Conservation (phyloP, 2,329 filamentous ascomycete genomes). For the Colletotrichum tamarilloi region DNA sequence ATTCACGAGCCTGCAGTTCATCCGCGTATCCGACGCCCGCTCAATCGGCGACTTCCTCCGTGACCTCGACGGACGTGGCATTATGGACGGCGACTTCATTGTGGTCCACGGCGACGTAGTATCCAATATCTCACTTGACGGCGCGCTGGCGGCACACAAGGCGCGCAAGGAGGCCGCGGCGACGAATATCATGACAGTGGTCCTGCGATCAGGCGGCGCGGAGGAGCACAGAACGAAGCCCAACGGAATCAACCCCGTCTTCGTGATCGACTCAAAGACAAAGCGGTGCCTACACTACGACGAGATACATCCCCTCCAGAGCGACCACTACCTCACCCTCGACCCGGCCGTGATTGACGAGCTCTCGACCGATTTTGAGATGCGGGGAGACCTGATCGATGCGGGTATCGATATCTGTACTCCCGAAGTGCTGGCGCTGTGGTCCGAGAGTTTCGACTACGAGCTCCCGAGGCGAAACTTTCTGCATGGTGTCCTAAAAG, state of each 20-base stretch:
- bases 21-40: conserved; percentile 83
- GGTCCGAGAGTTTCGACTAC: conserved; percentile 98
- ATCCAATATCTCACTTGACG: conserved; percentile 87
- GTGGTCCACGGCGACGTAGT: conserved; percentile 93
- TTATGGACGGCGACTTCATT: conserved; percentile 92
- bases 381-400: conserved; percentile 90
- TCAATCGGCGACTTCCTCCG: conserved; percentile 95
- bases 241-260: conserved; percentile 81
- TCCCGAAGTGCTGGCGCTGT: conserved; percentile 91
- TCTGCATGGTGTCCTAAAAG: conserved; percentile 91
- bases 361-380: conserved; percentile 78
- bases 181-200: conserved; percentile 97
- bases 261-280: conserved; percentile 84
- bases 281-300: conserved; percentile 93
- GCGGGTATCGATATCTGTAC: conserved; percentile 98
- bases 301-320: conserved; percentile 79
- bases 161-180: conserved; percentile 85
- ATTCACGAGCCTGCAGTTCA: conserved; percentile 84
- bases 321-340: conserved; percentile 74
- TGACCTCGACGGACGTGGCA: conserved; percentile 85
- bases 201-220: conserved; percentile 81
- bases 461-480: conserved; percentile 90
- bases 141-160: conserved; percentile 81
- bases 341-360: conserved; percentile 83
- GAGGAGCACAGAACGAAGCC: conserved; percentile 80